Base-by-base conservation (phyloP, 768 basidiomycete genomes). In the Pleurotus ostreatus region DNA sequence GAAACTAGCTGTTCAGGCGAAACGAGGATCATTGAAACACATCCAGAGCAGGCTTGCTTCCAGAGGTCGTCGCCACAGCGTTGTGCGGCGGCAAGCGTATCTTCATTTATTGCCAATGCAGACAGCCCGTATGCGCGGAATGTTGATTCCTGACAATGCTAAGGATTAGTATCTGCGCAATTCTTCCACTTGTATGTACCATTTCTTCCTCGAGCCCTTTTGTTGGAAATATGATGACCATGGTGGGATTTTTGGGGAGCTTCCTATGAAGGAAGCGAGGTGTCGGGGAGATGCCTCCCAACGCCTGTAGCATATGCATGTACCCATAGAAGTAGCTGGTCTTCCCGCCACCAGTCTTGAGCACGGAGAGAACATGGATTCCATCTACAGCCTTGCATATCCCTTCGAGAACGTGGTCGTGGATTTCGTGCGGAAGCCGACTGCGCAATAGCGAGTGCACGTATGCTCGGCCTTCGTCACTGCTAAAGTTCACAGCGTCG, bases 1-100 rank as follows among this genome's bases (percentile, higher is more conserved):
- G 61, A 61, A 11, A 46, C 57, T 7, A 69, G 57, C 49, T 67
- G 59, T 51, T 70, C 68, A 0, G 67, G 67, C 2, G 65, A 37
- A 18, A 68, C 43, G 15, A 69, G 52, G 25, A 69, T 59, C 9
- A 56, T 48, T 20, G 57, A 25, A 22, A 59, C 5, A 30, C 26
- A 6, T 30, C 26, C 57, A 20, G 38, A 11, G n/a, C 37, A 30
- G 22, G 65, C 64, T 20, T 57, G 37, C 9, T 45, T 44, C 63
- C 63, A 65, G 12, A 64, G 57, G 41, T 65, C 46, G 15, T 49
- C 49, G 15, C 41, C 39, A 1, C 43, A 16, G 11, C 49, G 37
- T 6, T 45, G 53, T 30, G 57, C 57, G 9, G 22, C 46, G 16
- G 46, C 43, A 7, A 59, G 16, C 6, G 60, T 61, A 46, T 68